A percentile compares a stretch with the other conserved stretches of the same genome.
phyloP scores from a whole-genome alignment of 305 asterid species.

The Rubia tinctorum region DNA sequence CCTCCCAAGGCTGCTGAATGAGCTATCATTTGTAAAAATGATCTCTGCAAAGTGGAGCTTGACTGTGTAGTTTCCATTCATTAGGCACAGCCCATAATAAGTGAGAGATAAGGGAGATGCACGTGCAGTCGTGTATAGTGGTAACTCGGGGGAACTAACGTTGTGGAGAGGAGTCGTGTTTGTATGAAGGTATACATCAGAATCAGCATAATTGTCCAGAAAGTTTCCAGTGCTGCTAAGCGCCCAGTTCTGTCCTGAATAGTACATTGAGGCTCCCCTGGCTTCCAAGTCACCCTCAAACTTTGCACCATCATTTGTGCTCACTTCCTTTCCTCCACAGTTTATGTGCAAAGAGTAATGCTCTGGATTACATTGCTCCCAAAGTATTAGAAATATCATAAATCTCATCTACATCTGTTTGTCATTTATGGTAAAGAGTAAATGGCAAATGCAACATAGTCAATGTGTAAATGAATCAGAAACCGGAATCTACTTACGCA shows the following conservation, averaged over 20 bases:
- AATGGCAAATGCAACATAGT: neutral
- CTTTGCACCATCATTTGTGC: slow-evolving; percentile 21
- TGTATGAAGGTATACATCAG: slow-evolving; percentile 57
- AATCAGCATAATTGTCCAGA: slow-evolving; percentile 68
- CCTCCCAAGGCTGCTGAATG: slow-evolving; percentile 77
- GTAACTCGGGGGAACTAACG: slow-evolving; percentile 29
- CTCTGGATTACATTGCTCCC: slow-evolving; percentile 35
- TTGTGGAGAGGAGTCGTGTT: slow-evolving; percentile 43
- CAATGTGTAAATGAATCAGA: neutral
- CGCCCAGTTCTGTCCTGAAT: slow-evolving; percentile 66
- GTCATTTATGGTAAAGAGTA: neutral
- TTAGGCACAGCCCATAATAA: slow-evolving; percentile 80
- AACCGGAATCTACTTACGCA: slow-evolving; percentile 39
- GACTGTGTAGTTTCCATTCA: slow-evolving; percentile 79
- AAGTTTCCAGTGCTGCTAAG: slow-evolving; percentile 97
- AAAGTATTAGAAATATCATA: slow-evolving; percentile 1
- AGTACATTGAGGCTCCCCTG: slow-evolving; percentile 85
- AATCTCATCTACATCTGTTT: no score
- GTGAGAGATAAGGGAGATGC: slow-evolving; percentile 81
- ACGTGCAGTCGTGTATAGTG: slow-evolving; percentile 72
- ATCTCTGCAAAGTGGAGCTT: slow-evolving; percentile 88
- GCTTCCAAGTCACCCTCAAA: slow-evolving; percentile 72
- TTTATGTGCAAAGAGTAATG: slow-evolving; percentile 60
- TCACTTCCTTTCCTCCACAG: slow-evolving; percentile 73
- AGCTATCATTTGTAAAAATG: slow-evolving; percentile 60